Conservation (phyloP, 2,329 filamentous ascomycete genomes). For the Chrysoporthe deuterocubensis region DNA sequence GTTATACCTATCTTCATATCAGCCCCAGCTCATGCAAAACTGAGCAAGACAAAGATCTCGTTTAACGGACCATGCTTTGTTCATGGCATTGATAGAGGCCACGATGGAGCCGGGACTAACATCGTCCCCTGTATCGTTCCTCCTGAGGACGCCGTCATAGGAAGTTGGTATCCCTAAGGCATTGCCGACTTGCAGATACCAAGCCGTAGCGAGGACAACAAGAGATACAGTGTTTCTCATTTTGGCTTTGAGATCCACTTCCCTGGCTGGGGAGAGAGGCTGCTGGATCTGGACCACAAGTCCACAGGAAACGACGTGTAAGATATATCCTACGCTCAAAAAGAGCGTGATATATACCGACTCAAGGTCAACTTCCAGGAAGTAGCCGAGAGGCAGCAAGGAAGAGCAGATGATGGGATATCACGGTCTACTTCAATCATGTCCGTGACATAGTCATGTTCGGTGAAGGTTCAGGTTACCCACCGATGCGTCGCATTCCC, state of each 20-base stretch:
- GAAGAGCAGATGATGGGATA: not conserved
- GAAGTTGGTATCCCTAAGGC: not conserved
- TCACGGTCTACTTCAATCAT: not conserved
- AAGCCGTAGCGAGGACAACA: not conserved
- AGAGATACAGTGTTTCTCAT: not conserved
- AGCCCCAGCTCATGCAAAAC: not conserved
- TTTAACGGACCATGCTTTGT: slow-evolving; percentile 35
- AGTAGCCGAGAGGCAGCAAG: not conserved
- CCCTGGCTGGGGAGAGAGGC: not conserved
- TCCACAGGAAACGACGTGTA: not conserved
- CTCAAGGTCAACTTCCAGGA: not conserved
- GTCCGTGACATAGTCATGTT: slow-evolving; percentile 2
- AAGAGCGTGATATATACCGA: not conserved
- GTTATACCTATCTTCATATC: slow-evolving; percentile 32
- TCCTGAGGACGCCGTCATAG: not conserved
- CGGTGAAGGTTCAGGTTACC: not conserved
- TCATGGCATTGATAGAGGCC: slow-evolving; percentile 41
- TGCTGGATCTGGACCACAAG: not conserved
- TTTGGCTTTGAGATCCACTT: not conserved
- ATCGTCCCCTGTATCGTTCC: slow-evolving; percentile 13
- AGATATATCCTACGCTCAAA: not conserved
- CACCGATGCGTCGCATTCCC: not conserved
- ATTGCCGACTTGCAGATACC: not conserved
- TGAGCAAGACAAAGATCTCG: not conserved
- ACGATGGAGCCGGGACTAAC: slow-evolving; percentile 6